phyloP scores from a whole-genome alignment of 768 basidiomycete genomes.

The Mrakia gelida region DNA sequence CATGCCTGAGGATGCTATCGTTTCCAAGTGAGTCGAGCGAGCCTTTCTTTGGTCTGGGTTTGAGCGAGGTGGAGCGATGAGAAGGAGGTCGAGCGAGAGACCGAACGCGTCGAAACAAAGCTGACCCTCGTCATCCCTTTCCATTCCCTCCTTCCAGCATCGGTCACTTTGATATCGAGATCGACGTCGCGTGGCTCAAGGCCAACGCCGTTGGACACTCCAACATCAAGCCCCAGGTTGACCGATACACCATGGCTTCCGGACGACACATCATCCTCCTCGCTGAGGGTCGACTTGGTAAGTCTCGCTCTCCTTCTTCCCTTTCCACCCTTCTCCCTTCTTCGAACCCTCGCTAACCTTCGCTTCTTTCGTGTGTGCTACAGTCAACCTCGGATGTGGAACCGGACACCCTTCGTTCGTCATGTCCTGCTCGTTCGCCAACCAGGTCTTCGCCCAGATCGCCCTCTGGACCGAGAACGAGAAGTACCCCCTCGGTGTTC shows the following conservation, averaged over 20 bases:
- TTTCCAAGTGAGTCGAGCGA: constrained; percentile 76
- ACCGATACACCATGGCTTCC: constrained; percentile 86
- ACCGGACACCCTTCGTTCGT: constrained; percentile 94
- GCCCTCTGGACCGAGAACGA: constrained; percentile 86
- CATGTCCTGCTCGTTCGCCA: constrained; percentile 99
- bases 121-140: constrained; percentile 55
- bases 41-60: not conserved
- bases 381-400: constrained; percentile 84
- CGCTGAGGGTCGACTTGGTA: constrained; percentile 88
- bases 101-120: not conserved
- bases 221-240: constrained; percentile 99
- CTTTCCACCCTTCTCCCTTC: not conserved
- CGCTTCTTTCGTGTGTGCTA: not conserved
- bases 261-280: constrained; percentile 96
- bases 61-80: not conserved
- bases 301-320: not conserved
- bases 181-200: constrained; percentile 99
- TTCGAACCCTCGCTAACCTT: not conserved
- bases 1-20: constrained; percentile 98
- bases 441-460: constrained; percentile 97
- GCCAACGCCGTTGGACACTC: constrained; percentile 71
- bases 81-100: not conserved
- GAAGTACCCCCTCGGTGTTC: constrained; percentile 93
- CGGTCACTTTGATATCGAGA: constrained; percentile 56
- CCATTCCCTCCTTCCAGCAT: constrained; percentile 60